Evolutionary conservation across 1,284 basidiomycete species (phyloP).

Genomic region (Cryptococcus sp.): DNA sequence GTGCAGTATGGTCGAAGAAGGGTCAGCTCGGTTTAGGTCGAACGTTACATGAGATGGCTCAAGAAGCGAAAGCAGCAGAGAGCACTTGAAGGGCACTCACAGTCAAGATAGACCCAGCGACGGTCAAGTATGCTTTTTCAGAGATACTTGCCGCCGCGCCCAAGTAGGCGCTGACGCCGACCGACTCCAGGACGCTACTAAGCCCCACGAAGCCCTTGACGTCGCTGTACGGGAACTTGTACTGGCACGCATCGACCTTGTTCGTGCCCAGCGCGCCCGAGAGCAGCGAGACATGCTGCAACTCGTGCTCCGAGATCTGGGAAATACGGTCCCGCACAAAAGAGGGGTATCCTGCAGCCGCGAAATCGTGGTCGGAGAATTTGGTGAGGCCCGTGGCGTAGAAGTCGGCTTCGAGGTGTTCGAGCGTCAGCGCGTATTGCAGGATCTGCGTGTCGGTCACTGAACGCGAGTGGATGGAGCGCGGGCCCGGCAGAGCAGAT

Average conservation of each 20-base stretch:
- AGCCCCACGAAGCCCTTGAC: constrained; percentile 69
- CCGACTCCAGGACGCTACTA: constrained; percentile 74
- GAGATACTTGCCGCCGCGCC: constrained; percentile 65
- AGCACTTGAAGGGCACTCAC: not conserved
- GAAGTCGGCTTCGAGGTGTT: constrained; percentile 69
- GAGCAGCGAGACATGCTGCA: constrained; percentile 59
- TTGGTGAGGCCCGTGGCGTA: constrained; percentile 64
- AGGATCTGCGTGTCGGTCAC: constrained; percentile 26
- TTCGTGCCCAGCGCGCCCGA: constrained; percentile 60
- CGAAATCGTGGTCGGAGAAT: constrained; percentile 68
- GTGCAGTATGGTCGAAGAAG: not conserved
- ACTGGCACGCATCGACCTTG: constrained; percentile 54
- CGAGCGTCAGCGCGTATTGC: constrained; percentile 59
- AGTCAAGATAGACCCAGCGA: constrained; percentile 74
- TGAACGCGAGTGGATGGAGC: not conserved
- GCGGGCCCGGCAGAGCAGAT: not conserved
- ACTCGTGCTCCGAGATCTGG: constrained; percentile 65
- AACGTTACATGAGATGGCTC: not conserved
- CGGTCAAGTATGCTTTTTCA: constrained; percentile 45
- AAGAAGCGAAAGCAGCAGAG: not conserved
- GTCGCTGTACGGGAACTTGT: constrained; percentile 55
- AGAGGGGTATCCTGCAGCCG: constrained; percentile 65
- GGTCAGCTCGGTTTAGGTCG: no score
- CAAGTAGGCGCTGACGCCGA: constrained; percentile 77
- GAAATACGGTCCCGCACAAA: constrained; percentile 20